Evolutionary conservation across 257 asterid genomes (phyloP).

Genomic region (Misopates orontium): DNA sequence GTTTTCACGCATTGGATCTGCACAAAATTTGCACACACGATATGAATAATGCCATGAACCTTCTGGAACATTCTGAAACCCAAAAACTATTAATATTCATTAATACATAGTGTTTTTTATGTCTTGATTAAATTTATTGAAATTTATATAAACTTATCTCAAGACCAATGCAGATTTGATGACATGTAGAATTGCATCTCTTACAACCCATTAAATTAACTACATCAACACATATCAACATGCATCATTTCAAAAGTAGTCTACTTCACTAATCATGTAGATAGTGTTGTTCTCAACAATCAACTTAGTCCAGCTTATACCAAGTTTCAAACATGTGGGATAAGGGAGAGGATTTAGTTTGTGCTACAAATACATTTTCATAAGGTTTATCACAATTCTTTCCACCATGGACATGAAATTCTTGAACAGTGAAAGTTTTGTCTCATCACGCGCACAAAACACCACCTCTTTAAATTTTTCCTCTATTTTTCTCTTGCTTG

Average conservation of each 20-base stretch:
- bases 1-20: no score
- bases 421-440: slow-evolving; percentile 23
- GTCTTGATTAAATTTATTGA: not conserved
- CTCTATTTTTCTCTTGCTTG: no score
- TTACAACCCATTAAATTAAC: no score
- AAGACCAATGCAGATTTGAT: slow-evolving; percentile 46
- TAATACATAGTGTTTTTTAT: no score
- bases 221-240: slow-evolving; percentile 64
- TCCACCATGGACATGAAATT: slow-evolving; percentile 41
- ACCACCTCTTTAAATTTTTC: slow-evolving; percentile 42
- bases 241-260: slow-evolving; percentile 45
- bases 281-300: slow-evolving; percentile 25
- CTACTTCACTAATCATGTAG: slow-evolving; percentile 10
- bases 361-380: slow-evolving; percentile 24
- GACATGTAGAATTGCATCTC: no score
- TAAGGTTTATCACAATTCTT: slow-evolving; percentile 28
- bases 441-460: slow-evolving; percentile 46
- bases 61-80: slow-evolving; percentile 27
- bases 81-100: not conserved
- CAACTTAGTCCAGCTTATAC: slow-evolving; percentile 33
- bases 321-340: slow-evolving; percentile 43
- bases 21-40: slow-evolving; percentile 34
- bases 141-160: slow-evolving; percentile 7
- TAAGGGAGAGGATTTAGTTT: slow-evolving; percentile 25
- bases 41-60: slow-evolving; percentile 31